Conservation (phyloP, 371 early-diverging fungal genomes). For the Fennellomyces sp. region DNA sequence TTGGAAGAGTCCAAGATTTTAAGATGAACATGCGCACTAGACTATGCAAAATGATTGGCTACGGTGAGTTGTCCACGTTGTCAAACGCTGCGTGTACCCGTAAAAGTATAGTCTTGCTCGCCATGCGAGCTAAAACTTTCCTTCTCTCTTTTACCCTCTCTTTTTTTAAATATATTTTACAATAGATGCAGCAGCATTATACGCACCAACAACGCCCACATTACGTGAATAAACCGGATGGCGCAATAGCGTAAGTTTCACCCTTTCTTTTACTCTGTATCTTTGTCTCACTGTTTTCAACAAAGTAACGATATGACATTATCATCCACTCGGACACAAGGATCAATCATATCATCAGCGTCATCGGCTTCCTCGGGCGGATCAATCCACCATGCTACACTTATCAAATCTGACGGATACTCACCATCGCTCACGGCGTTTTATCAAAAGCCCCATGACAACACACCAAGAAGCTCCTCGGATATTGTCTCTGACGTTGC, state of each 20-base stretch:
- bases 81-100: not conserved
- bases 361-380: no score
- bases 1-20: no score
- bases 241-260: not conserved
- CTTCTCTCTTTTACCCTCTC: not conserved
- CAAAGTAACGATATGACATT: not conserved
- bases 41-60: not conserved
- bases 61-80: not conserved
- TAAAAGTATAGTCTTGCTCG: no score
- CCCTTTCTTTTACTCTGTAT: not conserved
- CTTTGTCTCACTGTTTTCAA: not conserved
- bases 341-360: constrained; percentile 1
- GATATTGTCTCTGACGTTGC: not conserved
- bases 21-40: not conserved
- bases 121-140: not conserved
- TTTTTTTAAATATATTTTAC: not conserved
- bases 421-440: not conserved
- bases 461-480: not conserved
- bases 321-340: not conserved
- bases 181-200: not conserved
- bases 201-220: not conserved
- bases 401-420: no score
- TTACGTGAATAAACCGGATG: not conserved
- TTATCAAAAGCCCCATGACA: not conserved
- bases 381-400: no score